phyloP scores from a whole-genome alignment of 2,329 filamentous ascomycete species.

The Pyrenochaeta sp. region DNA sequence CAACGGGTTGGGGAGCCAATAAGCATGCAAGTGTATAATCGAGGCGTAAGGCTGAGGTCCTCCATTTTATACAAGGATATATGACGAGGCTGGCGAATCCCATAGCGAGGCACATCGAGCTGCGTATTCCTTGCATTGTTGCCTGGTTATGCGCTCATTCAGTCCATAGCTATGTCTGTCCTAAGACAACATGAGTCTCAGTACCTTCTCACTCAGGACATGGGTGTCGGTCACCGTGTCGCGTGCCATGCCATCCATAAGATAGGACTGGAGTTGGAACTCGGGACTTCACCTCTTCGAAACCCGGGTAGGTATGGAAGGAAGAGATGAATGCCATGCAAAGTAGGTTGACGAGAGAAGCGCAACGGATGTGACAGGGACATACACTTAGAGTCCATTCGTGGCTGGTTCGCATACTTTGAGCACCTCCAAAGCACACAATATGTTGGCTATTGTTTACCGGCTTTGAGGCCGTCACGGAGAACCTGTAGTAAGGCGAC shows the following conservation, averaged over 20 bases:
- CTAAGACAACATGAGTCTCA: not conserved
- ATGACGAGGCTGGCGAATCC: not conserved
- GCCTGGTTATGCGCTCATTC: not conserved
- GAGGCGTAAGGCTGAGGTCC: slow-evolving; percentile 5
- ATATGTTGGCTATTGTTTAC: too few relatives aligned
- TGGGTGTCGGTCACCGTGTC: not conserved
- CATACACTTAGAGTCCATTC: too few relatives aligned
- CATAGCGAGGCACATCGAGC: not conserved
- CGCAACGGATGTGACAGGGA: too few relatives aligned
- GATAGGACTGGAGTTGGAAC: not conserved
- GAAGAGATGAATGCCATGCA: not conserved
- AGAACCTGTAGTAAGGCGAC: too few relatives aligned
- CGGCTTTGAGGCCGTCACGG: too few relatives aligned
- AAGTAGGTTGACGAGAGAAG: not conserved
- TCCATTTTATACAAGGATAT: not conserved
- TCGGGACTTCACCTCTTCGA: not conserved
- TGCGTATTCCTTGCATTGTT: not conserved
- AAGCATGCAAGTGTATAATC: not conserved
- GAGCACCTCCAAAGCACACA: too few relatives aligned
- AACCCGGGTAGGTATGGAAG: not conserved
- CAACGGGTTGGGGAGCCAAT: not conserved
- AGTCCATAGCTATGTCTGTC: not conserved
- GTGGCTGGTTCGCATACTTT: too few relatives aligned
- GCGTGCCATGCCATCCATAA: not conserved
- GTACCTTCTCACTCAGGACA: not conserved